A percentile compares a stretch with the other conserved stretches of the same genome.
phyloP scores from a whole-genome alignment of 2,329 filamentous ascomycete genomes.

The Diaporthe humulicola region DNA sequence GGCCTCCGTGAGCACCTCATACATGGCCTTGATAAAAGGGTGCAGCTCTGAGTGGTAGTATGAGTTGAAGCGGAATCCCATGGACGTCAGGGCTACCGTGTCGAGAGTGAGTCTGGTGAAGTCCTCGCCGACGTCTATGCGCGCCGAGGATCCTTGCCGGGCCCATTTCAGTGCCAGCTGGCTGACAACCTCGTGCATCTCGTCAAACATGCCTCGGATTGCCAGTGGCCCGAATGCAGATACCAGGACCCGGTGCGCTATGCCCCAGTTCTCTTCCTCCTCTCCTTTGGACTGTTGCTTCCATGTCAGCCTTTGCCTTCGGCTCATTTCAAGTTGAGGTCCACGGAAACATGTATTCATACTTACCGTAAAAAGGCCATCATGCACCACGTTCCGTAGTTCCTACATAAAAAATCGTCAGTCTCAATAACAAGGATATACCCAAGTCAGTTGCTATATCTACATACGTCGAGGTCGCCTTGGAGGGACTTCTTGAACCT shows the following conservation, averaged over 20 bases:
- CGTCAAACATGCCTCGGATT: slow-evolving; percentile 66
- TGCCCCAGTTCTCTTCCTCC: slow-evolving; percentile 58
- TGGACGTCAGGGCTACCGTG: slow-evolving; percentile 47
- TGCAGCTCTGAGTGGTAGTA: slow-evolving; percentile 70
- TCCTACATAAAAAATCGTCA: neutral
- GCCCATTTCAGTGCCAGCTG: slow-evolving; percentile 68
- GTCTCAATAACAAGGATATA: neutral
- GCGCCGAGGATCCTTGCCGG: slow-evolving; percentile 43
- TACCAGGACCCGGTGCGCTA: slow-evolving; percentile 64
- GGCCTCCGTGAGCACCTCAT: neutral
- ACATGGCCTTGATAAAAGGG: slow-evolving; percentile 68
- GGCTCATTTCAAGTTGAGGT: neutral
- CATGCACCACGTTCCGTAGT: slow-evolving; percentile 8
- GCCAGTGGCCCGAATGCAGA: slow-evolving; percentile 66
- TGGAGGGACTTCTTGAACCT: slow-evolving; percentile 39
- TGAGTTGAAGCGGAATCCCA: slow-evolving; percentile 69
- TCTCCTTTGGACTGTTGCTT: slow-evolving; percentile 39
- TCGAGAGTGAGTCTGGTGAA: slow-evolving; percentile 57
- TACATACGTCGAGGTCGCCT: slow-evolving; percentile 21
- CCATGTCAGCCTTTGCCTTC: slow-evolving; percentile 23
- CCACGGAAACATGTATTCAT: neutral
- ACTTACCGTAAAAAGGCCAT: slow-evolving; percentile 7
- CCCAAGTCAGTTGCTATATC: neutral
- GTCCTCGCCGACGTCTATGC: slow-evolving; percentile 62
- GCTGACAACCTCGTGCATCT: slow-evolving; percentile 63